Percentiles rank a stretch among this genome's conserved stretches.
phyloP scores from a whole-genome alignment of 2,329 filamentous ascomycete genomes.

The Chaetomium olivaceum region DNA sequence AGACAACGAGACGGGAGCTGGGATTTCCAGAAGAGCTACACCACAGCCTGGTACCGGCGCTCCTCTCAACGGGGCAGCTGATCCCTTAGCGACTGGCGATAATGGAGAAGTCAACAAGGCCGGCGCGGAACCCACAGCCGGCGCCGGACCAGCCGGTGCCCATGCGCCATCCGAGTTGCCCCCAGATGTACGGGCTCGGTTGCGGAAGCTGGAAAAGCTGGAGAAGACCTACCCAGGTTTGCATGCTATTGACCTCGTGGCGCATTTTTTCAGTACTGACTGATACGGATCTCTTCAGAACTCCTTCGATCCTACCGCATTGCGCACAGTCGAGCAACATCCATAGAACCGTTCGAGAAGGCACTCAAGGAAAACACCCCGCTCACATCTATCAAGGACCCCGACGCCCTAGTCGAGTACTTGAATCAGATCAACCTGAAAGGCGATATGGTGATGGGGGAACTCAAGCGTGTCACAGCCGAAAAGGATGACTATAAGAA shows the following conservation, averaged over 20 bases:
- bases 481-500: conserved; percentile 81
- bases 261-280: not conserved
- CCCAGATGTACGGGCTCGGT: conserved; percentile 70
- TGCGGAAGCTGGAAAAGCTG: conserved; percentile 86
- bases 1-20: conserved; percentile 39
- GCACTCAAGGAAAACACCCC: conserved; percentile 90
- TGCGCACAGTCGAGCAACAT: conserved; percentile 80
- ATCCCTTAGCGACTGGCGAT: conserved; percentile 16
- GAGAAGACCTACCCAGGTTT: conserved; percentile 83
- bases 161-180: conserved; percentile 58
- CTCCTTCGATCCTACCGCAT: conserved; percentile 88
- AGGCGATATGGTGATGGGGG: conserved; percentile 89
- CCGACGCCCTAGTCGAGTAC: conserved; percentile 82
- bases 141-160: conserved; percentile 10
- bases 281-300: conserved; percentile 61
- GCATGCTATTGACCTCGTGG: conserved; percentile 19
- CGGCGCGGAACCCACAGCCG: conserved; percentile 11
- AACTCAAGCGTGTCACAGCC: conserved; percentile 80
- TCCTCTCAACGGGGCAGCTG: conserved; percentile 4
- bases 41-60: conserved; percentile 13
- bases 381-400: conserved; percentile 82
- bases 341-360: conserved; percentile 92
- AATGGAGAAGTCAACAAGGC: conserved; percentile 8
- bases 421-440: conserved; percentile 83
- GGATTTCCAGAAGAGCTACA: conserved; percentile 15